Evolutionary conservation across 2,329 filamentous ascomycete species (phyloP), one percentile per base, ranked within the genome.

Genomic region (Furcasterigmium sp.): DNA sequence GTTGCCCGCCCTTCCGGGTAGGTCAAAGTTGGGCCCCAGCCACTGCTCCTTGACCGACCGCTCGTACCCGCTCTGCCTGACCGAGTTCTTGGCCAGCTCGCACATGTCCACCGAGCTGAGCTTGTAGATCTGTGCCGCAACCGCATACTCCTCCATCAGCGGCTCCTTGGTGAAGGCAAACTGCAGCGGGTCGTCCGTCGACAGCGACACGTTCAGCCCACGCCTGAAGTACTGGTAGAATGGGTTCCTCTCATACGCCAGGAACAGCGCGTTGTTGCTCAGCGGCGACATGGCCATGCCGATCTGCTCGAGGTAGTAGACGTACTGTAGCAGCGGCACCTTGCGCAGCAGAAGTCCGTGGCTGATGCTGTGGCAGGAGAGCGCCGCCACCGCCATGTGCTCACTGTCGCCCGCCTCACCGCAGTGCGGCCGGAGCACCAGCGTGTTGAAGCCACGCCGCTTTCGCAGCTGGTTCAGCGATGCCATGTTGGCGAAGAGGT

Each of bases 241-340:
- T 0, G 93, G 93, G 55, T 98, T 98, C 46, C 94, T 83, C 63
- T 98, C 93, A 58, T 98, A 97, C 1, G 91, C 90, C 41, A 98
- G 70, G 68, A 98, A 98, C 25, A 98, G 69, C 0, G 93, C 93
- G 56, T 98, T 98, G 70, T 98, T 98, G 64, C 90, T 95, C 37
- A 98, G 75, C 3, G 93, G 93, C n/a, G 91, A 97, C 93, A 98
- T 98, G 48, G 93, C 93, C 50, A 98, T 93, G 45, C 93, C 93
- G 49, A 98, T 96, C 60, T 97, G 91, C 59, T 98, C 91, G 17
- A 98, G 80, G 57, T 98, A 98, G 69, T 95, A 98, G 40, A 97
- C 82, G 64, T 98, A 98, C 64, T 98, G 93, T 43, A 98, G 69
- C 47, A 98, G 69, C 3, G 93, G 93, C 3, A 97, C 91, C 61